Evolutionary conservation across 345 rosid genomes (phyloP).

Genomic region (Gossypium arboreum): DNA sequence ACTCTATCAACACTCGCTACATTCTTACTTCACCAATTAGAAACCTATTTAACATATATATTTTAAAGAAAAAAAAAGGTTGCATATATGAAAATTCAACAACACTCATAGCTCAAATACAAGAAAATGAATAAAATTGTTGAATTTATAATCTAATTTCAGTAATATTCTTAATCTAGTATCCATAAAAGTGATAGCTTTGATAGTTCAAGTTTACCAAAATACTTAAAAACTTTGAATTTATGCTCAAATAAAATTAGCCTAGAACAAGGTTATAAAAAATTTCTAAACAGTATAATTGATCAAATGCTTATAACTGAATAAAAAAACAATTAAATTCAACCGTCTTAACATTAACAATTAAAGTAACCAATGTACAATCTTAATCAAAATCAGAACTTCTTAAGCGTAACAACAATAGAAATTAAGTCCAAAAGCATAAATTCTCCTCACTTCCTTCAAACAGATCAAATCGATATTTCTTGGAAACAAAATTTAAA

Average conservation of each 20-base stretch:
- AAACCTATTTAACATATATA: not conserved
- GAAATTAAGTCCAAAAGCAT: not conserved
- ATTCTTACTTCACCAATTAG: not conserved
- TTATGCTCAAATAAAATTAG: not conserved
- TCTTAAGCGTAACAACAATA: not conserved
- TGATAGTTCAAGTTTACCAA: not conserved
- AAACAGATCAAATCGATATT: conserved; percentile 5
- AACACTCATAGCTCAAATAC: not conserved
- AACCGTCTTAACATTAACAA: not conserved
- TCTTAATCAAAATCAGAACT: not conserved
- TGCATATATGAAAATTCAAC: not conserved
- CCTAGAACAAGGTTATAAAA: not conserved
- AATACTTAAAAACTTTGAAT: not conserved
- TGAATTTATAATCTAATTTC: not conserved
- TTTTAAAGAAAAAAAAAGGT: not conserved
- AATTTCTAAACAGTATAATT: not conserved
- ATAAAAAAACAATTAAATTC: not conserved
- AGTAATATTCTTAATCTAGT: not conserved
- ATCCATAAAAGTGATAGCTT: not conserved
- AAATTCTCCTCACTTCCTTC: not conserved
- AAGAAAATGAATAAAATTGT: not conserved
- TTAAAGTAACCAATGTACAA: not conserved
- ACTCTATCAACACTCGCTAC: not conserved
- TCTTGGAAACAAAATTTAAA: not conserved
- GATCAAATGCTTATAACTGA: not conserved